phyloP scores from a whole-genome alignment of 495 filamentous ascomycete genomes.

The Podospora bellae-mahoneyi region DNA sequence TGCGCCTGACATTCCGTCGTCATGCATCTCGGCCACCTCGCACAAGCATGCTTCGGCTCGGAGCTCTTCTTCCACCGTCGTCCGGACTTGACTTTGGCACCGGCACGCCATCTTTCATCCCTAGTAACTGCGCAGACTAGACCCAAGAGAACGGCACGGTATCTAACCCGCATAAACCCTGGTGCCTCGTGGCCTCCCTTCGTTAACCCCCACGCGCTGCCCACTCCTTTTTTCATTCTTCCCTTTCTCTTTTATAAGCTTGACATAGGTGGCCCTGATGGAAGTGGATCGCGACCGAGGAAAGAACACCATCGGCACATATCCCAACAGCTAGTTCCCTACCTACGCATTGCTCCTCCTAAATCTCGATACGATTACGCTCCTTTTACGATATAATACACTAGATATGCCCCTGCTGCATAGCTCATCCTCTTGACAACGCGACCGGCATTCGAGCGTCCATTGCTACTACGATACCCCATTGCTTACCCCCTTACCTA shows the following conservation, averaged over 20 bases:
- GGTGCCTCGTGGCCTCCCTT: neutral
- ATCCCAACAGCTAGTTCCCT: slow-evolving; percentile 7
- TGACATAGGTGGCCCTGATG: slow-evolving; percentile 17
- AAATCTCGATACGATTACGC: neutral
- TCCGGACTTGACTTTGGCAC: neutral
- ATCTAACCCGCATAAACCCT: neutral
- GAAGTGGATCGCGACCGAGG: slow-evolving; percentile 6
- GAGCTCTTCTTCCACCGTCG: neutral
- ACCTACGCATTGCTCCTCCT: too few species aligned
- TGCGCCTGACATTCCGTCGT: neutral
- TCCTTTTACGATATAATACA: neutral
- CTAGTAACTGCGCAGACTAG: neutral
- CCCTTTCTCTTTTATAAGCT: neutral
- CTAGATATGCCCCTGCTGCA: neutral
- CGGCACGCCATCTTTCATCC: neutral
- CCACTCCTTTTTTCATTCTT: neutral
- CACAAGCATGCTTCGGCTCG: neutral
- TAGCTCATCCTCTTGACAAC: neutral
- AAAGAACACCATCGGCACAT: slow-evolving; percentile 10
- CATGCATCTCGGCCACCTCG: neutral
- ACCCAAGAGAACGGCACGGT: neutral
- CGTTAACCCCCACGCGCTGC: neutral
- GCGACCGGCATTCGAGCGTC: neutral
- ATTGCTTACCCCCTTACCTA: neutral
- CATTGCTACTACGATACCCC: neutral